Conservation (phyloP, 1,284 basidiomycete genomes). For the Ceratobasidium sp. region DNA sequence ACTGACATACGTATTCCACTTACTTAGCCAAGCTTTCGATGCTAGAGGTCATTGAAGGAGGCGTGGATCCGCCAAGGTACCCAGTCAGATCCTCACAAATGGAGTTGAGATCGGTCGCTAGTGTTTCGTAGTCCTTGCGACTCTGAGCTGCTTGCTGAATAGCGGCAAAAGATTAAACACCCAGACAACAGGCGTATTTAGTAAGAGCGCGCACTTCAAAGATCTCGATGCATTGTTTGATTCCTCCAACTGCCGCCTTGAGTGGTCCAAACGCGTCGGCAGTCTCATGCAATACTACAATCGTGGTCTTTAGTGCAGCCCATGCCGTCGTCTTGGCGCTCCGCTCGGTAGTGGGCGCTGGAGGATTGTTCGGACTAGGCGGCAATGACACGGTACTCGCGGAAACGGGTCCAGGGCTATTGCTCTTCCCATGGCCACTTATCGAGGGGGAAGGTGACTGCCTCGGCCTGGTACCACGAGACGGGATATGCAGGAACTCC, state of each 20-base stretch:
- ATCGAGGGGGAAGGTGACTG: too few relatives aligned
- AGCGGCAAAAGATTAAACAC: background rate
- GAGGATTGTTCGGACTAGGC: too few relatives aligned
- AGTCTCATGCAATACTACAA: background rate
- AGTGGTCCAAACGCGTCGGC: background rate
- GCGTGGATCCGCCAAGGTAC: background rate
- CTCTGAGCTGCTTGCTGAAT: background rate
- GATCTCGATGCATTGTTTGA: background rate
- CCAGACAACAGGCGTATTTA: background rate
- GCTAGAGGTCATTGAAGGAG: background rate
- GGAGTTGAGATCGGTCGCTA: background rate
- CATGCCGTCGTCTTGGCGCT: too few relatives aligned
- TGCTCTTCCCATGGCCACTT: background rate
- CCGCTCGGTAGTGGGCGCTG: too few relatives aligned
- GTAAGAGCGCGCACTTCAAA: background rate
- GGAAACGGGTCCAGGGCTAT: too few relatives aligned
- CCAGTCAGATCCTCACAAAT: background rate
- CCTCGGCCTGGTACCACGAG: too few relatives aligned
- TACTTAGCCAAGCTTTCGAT: background rate
- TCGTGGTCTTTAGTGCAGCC: background rate
- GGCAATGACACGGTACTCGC: too few relatives aligned
- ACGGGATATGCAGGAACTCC: too few relatives aligned
- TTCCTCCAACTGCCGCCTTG: background rate
- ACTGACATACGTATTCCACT: background rate
- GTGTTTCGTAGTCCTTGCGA: background rate